Conservation (phyloP, 345 rosid genomes). For the Eutrema yunnanense region DNA sequence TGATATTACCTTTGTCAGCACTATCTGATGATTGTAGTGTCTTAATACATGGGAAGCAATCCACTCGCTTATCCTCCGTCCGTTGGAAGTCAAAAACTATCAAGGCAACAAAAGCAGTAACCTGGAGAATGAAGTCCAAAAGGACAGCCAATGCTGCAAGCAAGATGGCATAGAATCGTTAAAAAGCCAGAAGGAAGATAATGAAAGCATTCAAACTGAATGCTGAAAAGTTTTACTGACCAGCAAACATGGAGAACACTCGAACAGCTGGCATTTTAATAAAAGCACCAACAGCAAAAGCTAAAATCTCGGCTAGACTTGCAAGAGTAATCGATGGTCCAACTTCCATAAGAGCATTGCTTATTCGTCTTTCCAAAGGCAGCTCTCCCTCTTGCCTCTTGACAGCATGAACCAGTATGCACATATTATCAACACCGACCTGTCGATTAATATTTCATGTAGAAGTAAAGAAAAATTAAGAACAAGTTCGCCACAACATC, state of each 20-base stretch:
- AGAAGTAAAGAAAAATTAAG: neutral
- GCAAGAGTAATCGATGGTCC: conserved; percentile 99
- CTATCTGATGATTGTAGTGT: conserved; percentile 42
- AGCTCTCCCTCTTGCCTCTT: conserved; percentile 82
- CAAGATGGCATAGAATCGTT: conserved; percentile 22
- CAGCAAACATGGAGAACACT: conserved; percentile 98
- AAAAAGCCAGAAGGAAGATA: neutral
- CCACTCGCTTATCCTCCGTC: conserved; percentile 67
- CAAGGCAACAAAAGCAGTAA: conserved; percentile 95
- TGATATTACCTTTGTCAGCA: conserved; percentile 57
- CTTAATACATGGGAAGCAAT: conserved; percentile 88
- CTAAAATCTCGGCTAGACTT: conserved; percentile 86
- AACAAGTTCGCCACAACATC: neutral
- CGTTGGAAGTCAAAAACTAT: conserved; percentile 84
- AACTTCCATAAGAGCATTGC: conserved; percentile 97
- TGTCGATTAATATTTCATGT: conserved; percentile 22
- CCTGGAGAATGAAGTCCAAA: conserved; percentile 92
- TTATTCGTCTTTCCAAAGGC: conserved; percentile 70
- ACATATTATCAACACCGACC: conserved; percentile 99
- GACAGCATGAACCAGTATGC: conserved; percentile 92
- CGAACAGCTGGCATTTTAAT: conserved; percentile 98
- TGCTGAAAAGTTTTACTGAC: conserved; percentile 33
- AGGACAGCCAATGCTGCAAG: conserved; percentile 89
- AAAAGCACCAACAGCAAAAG: conserved; percentile 95
- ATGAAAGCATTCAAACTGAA: neutral